Evolutionary conservation across 306 rosid species (phyloP), one percentile per base, ranked within the genome.

Genomic region (Prunus mongolica): DNA sequence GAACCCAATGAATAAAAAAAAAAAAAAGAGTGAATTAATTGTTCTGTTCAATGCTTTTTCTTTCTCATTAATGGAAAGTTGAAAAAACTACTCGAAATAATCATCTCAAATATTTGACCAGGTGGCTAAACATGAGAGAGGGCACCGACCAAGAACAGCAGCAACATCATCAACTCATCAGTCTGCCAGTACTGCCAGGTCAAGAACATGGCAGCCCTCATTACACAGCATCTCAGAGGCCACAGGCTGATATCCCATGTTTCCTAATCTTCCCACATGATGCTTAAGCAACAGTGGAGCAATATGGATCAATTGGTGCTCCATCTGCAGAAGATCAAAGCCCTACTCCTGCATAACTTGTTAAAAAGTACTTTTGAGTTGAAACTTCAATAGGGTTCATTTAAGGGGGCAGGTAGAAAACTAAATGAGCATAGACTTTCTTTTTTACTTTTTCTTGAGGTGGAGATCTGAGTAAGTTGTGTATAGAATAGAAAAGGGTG

Each of bases 161-260:
- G 57, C 82, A 69, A 51, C 88, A 71, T 27, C 44, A 38, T 73
- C 64, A 64, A 86, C 78, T 81, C 76, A 12, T 71, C 72, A 50
- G 62, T 75, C 82, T 74, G 77, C 79, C 61, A 14, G 32, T 38
- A 80, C 86, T 76, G 85, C 90, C 57, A 89, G 86, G 87, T 77
- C 86, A 88, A 89, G 88, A 88, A 85, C 89, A 80, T 90, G 97
- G 97, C 97, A 92, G 76, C 97, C 97, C 32, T 87, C 96, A 51
- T 80, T 92, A 73, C 83, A 85, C 57, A 92, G 97, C 76, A 92
- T 92, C 85, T 88, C 96, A 62, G 97, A 92, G 78, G 79, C 93
- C 76, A 46, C 84, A 2, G 88, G 88, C 84, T 89, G 87, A 86
- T 78, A 72, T 20, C 45, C 51, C 69, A 76, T 69, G 65, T 76